Percentiles rank a stretch among this genome's conserved stretches.
phyloP scores from a whole-genome alignment of 2,329 filamentous ascomycete genomes.

The Aspergillus awamori region DNA sequence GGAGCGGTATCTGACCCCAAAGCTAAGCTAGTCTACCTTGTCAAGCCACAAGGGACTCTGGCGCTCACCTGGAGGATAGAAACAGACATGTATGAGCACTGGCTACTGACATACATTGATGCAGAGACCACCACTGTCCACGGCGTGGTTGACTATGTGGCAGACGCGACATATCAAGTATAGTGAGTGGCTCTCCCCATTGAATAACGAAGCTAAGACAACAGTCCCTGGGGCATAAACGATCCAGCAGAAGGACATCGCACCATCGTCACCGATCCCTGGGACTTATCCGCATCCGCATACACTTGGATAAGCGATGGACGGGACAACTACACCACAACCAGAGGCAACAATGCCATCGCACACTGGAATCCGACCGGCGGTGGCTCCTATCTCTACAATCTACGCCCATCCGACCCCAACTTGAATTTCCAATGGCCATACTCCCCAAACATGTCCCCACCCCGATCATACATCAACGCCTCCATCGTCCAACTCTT shows the following conservation, averaged over 20 bases:
- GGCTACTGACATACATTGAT: constrained; percentile 22
- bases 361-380: constrained; percentile 20
- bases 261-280: constrained; percentile 15
- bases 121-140: constrained; percentile 12
- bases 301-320: constrained; percentile 22
- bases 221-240: constrained; percentile 18
- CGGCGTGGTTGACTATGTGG: constrained; percentile 21
- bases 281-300: constrained; percentile 14
- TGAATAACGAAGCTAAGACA: background rate
- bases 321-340: constrained; percentile 14
- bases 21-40: constrained; percentile 18
- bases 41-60: constrained; percentile 10
- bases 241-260: constrained; percentile 20
- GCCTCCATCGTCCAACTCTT: constrained; percentile 22
- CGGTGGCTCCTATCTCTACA: constrained; percentile 9
- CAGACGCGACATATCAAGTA: constrained; percentile 19
- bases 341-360: constrained; percentile 21
- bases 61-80: constrained; percentile 18
- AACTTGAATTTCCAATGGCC: constrained; percentile 16
- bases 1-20: constrained; percentile 19
- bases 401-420: constrained; percentile 14
- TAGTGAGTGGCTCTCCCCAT: constrained; percentile 12
- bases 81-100: constrained; percentile 18
- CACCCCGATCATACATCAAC: constrained; percentile 17
- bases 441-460: constrained; percentile 9